phyloP scores from a whole-genome alignment of 768 basidiomycete genomes.

The Boletus sensibilis region DNA sequence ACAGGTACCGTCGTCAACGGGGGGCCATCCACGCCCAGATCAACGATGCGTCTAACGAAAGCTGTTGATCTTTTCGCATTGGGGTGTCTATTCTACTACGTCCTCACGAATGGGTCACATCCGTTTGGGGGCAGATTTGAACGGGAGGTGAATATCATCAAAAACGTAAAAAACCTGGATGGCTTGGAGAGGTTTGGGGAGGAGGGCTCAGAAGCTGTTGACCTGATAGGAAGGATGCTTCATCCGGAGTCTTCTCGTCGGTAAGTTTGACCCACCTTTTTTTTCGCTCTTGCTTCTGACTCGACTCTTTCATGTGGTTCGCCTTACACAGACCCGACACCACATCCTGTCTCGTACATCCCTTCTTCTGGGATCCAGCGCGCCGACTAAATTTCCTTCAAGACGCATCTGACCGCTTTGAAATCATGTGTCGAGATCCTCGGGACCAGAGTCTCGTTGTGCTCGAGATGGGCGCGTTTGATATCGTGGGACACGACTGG shows the following conservation, averaged over 20 bases:
- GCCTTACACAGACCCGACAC: conserved; percentile 72
- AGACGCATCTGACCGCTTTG: conserved; percentile 96
- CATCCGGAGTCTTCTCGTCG: conserved; percentile 69
- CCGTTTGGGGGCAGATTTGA: conserved; percentile 94
- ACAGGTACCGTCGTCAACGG: conserved; percentile 45
- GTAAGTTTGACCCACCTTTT: conserved; percentile 43
- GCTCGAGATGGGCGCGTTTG: conserved; percentile 67
- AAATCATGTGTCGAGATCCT: conserved; percentile 95
- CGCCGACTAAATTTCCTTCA: conserved; percentile 91
- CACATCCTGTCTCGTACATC: conserved; percentile 82
- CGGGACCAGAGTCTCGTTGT: conserved; percentile 70
- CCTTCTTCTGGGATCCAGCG: conserved; percentile 94
- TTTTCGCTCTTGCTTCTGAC: conserved; percentile 4
- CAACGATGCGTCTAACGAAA: conserved; percentile 78
- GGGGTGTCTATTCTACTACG: conserved; percentile 94
- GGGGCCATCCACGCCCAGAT: conserved; percentile 14
- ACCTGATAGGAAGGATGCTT: conserved; percentile 80
- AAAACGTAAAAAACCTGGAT: conserved; percentile 68
- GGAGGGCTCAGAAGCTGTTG: conserved; percentile 87
- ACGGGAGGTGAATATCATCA: conserved; percentile 91
- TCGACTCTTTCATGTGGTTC: neutral
- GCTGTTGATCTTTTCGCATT: conserved; percentile 96
- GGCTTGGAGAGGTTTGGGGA: conserved; percentile 82
- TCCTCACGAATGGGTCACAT: conserved; percentile 85
- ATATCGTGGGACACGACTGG: conserved; percentile 91